Evolutionary conservation across 2,329 filamentous ascomycete species (phyloP), one percentile per base, ranked within the genome.

Genomic region (Aphanocladium album): DNA sequence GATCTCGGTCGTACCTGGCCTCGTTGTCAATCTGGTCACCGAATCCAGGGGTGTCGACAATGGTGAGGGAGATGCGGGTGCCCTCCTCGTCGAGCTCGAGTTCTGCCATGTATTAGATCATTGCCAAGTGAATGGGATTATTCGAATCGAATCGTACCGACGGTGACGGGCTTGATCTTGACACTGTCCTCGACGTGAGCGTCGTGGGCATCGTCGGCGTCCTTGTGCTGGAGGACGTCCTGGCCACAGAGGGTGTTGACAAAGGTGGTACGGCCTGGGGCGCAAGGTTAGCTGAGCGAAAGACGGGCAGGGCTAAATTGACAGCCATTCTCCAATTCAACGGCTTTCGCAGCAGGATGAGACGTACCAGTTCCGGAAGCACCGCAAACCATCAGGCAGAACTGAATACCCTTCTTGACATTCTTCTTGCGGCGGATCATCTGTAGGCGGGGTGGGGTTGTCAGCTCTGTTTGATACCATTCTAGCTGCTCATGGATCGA

Each of bases 351-450:
- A 19, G 25, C 2, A 21, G 14, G n/a, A 27, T 65, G 62, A 62
- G 62, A 80, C 84, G 73, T 87, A 96, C 92, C 95, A 79, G 95
- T 98, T 78, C 95, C 95, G 70, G 93, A 98, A 75, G 95, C 95
- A 82, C 95, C 95, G 76, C 95, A 98, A 73, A 99, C 95, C 95
- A 99, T 99, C 86, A 99, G 80, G 79, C 93, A 98, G 83, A 99
- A 99, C 84, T 99, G 95, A 75, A 99, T 98, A 75, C 95, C 95
- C 87, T 97, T 97, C 90, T 97, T 97, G 82, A 99, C 93, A 86
- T 99, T 98, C 90, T 99, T 99, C 93, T 99, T 99, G 80, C 91
- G 89, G 81, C 95, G 93, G 77, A 97, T 93, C 90, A 96, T 95
- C 79, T 96, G 91, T 87, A 77, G 64, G 30, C n/a, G 60, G 60